These are phyloP conservation scores for Gaeumannomyces sp. DNA, from an alignment of 2,329 filamentous ascomycete genomes.

Conservation along the genomic window DNA sequence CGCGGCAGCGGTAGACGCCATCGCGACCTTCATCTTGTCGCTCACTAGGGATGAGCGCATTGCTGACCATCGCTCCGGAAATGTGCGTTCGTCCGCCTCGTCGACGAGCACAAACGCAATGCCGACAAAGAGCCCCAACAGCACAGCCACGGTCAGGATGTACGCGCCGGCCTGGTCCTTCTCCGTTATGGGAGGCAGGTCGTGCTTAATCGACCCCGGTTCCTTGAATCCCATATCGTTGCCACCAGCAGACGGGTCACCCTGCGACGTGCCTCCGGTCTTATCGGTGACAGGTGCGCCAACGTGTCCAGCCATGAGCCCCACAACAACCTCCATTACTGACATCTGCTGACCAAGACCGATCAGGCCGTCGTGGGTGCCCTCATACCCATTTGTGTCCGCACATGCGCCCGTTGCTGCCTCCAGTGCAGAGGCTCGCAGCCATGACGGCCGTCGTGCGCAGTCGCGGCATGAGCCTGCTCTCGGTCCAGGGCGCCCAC, in stretches of 20 bases:
- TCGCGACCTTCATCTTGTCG: neutral
- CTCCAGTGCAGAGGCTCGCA: constrained; percentile 50
- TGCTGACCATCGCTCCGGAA: constrained; percentile 9
- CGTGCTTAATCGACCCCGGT: constrained; percentile 15
- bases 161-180: constrained; percentile 64
- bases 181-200: constrained; percentile 39
- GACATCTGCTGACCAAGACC: constrained; percentile 69
- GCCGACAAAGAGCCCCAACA: constrained; percentile 9
- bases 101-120: constrained; percentile 13
- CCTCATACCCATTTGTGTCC: constrained; percentile 47
- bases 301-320: constrained; percentile 47
- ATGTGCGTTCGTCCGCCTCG: constrained; percentile 8
- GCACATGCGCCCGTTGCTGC: constrained; percentile 50
- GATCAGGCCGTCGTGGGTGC: constrained; percentile 41
- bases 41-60: constrained; percentile 2
- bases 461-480: constrained; percentile 47
- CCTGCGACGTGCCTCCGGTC: constrained; percentile 44
- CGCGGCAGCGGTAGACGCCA: neutral
- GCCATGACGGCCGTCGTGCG: constrained; percentile 51
- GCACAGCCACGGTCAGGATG: constrained; percentile 43
- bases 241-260: constrained; percentile 40
- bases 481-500: constrained; percentile 54
- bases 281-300: constrained; percentile 31
- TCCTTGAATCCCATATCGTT: constrained; percentile 36
- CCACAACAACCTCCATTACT: constrained; percentile 58